phyloP scores from a whole-genome alignment of 805 yeast genomes.

The Ogataea pignaliae region DNA sequence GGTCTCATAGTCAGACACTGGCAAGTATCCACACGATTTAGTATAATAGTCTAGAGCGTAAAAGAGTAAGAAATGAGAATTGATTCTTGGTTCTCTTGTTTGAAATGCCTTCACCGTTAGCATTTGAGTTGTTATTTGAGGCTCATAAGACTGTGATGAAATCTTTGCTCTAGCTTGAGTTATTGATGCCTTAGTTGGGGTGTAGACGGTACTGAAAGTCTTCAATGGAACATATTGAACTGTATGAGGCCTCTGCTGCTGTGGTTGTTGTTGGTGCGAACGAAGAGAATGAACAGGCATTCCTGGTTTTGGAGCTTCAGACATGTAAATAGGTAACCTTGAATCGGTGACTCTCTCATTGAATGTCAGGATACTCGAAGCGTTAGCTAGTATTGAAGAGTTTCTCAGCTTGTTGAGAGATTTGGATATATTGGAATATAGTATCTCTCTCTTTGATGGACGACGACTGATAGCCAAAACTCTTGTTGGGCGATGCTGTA shows the following conservation, averaged over 20 bases:
- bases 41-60: slow-evolving; percentile 48
- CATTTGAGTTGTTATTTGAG: background rate
- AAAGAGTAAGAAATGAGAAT: slow-evolving; percentile 42
- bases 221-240: slow-evolving; percentile 8
- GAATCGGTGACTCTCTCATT: slow-evolving; percentile 16
- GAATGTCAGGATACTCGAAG: slow-evolving; percentile 10
- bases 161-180: background rate
- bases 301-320: background rate
- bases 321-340: slow-evolving; percentile 8
- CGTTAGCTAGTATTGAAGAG: slow-evolving; percentile 5
- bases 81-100: slow-evolving; percentile 45
- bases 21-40: slow-evolving; percentile 30
- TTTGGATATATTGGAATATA: slow-evolving; percentile 9
- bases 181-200: slow-evolving; percentile 1
- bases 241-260: slow-evolving; percentile 1
- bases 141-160: no score
- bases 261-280: background rate
- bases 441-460: slow-evolving; percentile 6
- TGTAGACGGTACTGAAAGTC: slow-evolving; percentile 13
- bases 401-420: slow-evolving; percentile 10
- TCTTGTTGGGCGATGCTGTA: no score
- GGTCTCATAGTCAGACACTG: slow-evolving; percentile 31
- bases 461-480: background rate
- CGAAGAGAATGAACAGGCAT: background rate
- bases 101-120: background rate